Conservation (phyloP, 192 early-diverging fungal species). For the Coemansia erecta region DNA sequence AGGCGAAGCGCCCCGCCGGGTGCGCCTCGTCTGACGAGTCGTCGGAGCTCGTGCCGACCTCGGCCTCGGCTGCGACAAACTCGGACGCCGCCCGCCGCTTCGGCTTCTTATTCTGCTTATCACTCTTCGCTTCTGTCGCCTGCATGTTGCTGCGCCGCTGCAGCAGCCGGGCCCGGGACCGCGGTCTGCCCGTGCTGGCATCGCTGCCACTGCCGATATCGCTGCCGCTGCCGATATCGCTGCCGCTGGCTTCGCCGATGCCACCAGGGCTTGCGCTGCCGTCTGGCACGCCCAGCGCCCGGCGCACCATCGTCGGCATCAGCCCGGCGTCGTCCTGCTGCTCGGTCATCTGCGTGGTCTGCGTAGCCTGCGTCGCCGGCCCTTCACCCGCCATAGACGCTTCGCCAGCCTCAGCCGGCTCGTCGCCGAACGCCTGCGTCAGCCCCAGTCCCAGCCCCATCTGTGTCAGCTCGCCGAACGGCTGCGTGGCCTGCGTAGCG, state of each 20-base stretch:
- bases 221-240: neutral
- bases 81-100: slow-evolving; percentile 21
- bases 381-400: too few species aligned
- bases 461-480: slow-evolving; percentile 6
- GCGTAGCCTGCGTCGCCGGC: slow-evolving; percentile 5
- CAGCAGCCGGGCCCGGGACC: neutral
- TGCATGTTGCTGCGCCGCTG: neutral
- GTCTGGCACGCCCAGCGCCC: slow-evolving; percentile 8
- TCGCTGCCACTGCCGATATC: neutral
- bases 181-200: neutral
- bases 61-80: slow-evolving; percentile 53
- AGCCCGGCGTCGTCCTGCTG: slow-evolving; percentile 7
- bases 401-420: too few species aligned
- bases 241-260: neutral
- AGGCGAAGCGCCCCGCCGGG: slow-evolving; percentile 33
- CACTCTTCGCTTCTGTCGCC: neutral
- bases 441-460: neutral
- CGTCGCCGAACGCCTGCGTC: too few species aligned
- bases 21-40: slow-evolving; percentile 20
- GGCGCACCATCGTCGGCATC: slow-evolving; percentile 32
- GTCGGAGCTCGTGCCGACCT: slow-evolving; percentile 42
- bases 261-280: too few species aligned
- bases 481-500: slow-evolving; percentile 27
- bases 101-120: neutral
- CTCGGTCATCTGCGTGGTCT: slow-evolving; percentile 18